These are phyloP conservation scores for Inga laurina DNA, from an alignment of 306 rosid species.

Conservation along the genomic window DNA sequence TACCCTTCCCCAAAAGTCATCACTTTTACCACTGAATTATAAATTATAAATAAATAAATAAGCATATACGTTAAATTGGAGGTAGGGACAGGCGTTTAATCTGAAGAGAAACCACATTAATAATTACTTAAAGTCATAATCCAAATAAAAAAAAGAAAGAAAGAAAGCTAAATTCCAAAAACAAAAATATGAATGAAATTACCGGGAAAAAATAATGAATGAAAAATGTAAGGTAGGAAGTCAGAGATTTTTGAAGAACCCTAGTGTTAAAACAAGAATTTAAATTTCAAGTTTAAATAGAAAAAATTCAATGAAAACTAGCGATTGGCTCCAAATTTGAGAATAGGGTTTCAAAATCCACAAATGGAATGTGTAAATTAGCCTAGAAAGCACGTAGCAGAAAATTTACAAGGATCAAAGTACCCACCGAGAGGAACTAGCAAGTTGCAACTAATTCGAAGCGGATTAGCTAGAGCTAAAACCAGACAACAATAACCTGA, in stretches of 20 bases:
- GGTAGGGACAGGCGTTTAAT: not conserved
- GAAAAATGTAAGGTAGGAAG: not conserved
- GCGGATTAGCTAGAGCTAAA: not conserved
- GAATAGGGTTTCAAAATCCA: not conserved
- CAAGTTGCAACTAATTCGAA: not conserved
- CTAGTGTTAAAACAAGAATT: not conserved
- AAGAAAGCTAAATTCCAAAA: not conserved
- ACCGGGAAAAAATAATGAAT: not conserved
- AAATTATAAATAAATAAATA: constrained; percentile 7
- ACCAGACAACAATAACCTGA: not conserved
- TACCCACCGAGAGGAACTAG: constrained; percentile 18
- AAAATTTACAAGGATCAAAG: not conserved
- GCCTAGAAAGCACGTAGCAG: not conserved
- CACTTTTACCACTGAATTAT: not conserved
- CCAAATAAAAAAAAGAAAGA: not conserved
- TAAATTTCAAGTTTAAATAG: not conserved
- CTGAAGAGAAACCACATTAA: not conserved
- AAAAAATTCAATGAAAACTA: not conserved
- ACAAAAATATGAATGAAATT: not conserved
- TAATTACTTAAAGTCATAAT: not conserved
- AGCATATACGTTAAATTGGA: not conserved
- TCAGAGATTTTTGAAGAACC: constrained; percentile 13
- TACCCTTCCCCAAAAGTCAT: constrained; percentile 5
- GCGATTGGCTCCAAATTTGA: not conserved
- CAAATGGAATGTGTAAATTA: not conserved